Evolutionary conservation across 2,329 filamentous ascomycete species (phyloP), one percentile per base, ranked within the genome.

Genomic region (Aspergillus sergii): DNA sequence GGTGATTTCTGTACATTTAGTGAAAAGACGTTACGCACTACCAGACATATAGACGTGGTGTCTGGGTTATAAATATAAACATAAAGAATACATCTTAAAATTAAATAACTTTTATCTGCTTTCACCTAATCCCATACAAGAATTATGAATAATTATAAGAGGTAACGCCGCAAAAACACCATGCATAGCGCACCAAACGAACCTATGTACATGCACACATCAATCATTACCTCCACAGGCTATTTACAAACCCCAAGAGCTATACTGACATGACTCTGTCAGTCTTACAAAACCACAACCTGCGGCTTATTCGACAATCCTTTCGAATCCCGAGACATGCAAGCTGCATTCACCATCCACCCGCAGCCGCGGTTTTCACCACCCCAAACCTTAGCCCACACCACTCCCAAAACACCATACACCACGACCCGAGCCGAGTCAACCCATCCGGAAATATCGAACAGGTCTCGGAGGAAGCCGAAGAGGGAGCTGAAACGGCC

Each of bases 381-480:
- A 65, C 85, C 81, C 86, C 86, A 90, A 14, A 86, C 78, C 57
- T 80, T 81, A 65, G 85, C 83, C 87, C 87, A 89, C 4, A 89
- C 63, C n/a, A 90, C 74, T 3, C 84, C 85, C 41, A 81, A 77
- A 0, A 86, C 60, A 2, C 87, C 86, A 68, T 84, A 83, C 59
- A 82, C 80, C 7, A 85, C 48, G 12, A 89, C 81, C 51, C 79
- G 78, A 1, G 82, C 69, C 1, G 85, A 73, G 71, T 86, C 83
- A 56, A 82, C 72, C 86, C 86, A 74, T 5, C 70, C 72, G 0
- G 60, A 63, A 14, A 74, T 58, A 65, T 79, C 75, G 3, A 79
- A 66, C 9, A 80, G 21, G 60, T 81, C 80, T 1, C 74, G 66
- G 2, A 80, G 36, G 50, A 76, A 69, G 0, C 78, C 73, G 2